Base-by-base conservation (phyloP, 768 basidiomycete species). In the Tylopilus sp. region DNA sequence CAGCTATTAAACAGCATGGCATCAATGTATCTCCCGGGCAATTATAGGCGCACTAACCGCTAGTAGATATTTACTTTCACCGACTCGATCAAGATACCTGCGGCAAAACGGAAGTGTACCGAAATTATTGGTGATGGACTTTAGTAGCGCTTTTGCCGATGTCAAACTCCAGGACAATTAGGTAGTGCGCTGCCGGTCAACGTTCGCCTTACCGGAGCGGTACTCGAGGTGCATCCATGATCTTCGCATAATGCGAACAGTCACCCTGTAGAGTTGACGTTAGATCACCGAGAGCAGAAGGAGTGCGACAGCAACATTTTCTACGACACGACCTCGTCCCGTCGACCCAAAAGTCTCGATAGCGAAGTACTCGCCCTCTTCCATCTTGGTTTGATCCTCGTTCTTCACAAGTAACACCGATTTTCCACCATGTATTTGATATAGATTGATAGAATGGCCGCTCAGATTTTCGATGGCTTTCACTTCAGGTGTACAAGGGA, bases 271-370 rank as follows among this genome's bases (percentile, higher is more conserved):
- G 22, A 34, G 30, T 24, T 7, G 42, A 45, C 26, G 41, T 55
- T 38, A 45, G 48, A 21, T 43, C 51, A 49, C 42, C 3, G 21
- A 52, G 17, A 28, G 19, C 21, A 30, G 21, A 31, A 29, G 28
- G 42, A 57, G 19, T 6, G 28, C 38, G 14, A 65, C 75, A 62
- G 56, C 10, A 60, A 91, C 92, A 55, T 79, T 80, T 63, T 98
- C 96, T 16, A 91, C 78, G 21, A 97, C 91, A 24, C 83, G 78
- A 9, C 95, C 97, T 37, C 87, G 79, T 16, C 97, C 96, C 1
- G 96, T 98, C n/a, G 89, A 91, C 12, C 97, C 97, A 69, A 99
- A 99, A 2, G 97, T 99, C 71, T 99, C 97, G 51, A 99, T 96
- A 10, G 97, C 97, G 68, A 92, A 99, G 67, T 98, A 98, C 64